phyloP scores from a whole-genome alignment of 139 green algal species.

The Spirogloea muscicola region DNA sequence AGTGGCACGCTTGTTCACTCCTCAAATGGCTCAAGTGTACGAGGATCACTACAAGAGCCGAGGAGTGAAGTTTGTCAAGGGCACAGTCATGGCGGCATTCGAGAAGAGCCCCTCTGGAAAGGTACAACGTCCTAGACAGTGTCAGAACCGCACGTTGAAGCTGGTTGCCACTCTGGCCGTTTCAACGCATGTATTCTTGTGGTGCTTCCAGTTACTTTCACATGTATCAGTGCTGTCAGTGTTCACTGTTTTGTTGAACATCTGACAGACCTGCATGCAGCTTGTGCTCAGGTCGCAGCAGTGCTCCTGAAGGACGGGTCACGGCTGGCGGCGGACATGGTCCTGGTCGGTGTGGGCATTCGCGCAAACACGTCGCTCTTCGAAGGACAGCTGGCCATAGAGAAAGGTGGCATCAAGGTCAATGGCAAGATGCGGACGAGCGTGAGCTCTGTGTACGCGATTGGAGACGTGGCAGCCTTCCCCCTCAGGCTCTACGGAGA shows the following conservation, averaged over 20 bases:
- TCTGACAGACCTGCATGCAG: no score
- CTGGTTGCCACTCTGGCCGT: no score
- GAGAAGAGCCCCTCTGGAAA: slow-evolving; percentile 50
- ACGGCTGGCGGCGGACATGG: slow-evolving; percentile 60
- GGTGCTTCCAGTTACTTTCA: no score
- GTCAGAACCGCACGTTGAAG: no score
- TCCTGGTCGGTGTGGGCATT: slow-evolving; percentile 82
- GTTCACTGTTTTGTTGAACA: not conserved
- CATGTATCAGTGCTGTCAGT: no score
- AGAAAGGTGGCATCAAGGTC: slow-evolving; percentile 75
- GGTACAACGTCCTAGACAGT: no score
- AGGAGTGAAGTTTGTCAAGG: slow-evolving; percentile 58
- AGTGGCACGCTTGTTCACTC: slow-evolving; percentile 74
- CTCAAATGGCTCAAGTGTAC: slow-evolving; percentile 63
- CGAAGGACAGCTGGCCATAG: slow-evolving; percentile 54
- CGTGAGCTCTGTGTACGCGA: slow-evolving; percentile 33
- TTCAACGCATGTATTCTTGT: no score
- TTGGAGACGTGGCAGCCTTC: slow-evolving; percentile 91
- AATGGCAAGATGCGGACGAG: slow-evolving; percentile 59
- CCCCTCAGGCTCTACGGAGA: slow-evolving; percentile 60
- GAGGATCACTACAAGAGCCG: slow-evolving; percentile 61
- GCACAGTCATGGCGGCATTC: slow-evolving; percentile 58
- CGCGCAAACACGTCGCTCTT: slow-evolving; percentile 67
- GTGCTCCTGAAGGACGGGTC: slow-evolving; percentile 64
- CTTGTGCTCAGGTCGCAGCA: slow-evolving; percentile 33